Base-by-base conservation (phyloP, 352 stramenopile genomes). In the Globisporangium irregulare region DNA sequence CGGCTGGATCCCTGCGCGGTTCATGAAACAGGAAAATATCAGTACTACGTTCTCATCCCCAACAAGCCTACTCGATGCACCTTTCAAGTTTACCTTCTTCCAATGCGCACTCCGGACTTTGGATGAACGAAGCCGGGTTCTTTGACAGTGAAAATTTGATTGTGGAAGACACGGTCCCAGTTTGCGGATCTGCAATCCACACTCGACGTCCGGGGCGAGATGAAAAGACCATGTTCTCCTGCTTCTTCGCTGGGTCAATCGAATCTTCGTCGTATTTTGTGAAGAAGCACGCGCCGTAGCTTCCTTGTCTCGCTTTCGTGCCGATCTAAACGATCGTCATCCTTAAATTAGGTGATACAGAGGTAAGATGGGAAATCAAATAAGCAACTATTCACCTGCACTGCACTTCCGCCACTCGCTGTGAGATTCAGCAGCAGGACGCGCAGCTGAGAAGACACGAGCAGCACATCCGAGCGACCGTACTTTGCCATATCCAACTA, bases 281-380 rank as follows among this genome's bases (percentile, higher is more conserved):
- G 59, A 92, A 92, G 62, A 96, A 94, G 58, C 88, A 96, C 24
- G 84, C 88, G 51, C 88, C 88, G 54, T 87, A 96, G 48, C 79
- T 90, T 60, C 88, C 88, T 72, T 96, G 87, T 0, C 88, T 79
- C 10, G 87, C 73, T 68, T 96, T 96, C 27, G 85, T 92, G 1
- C 88, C 88, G 50, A 96, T 93, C 75, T 93, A 71, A 14, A 36
- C 7, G 18, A 46, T 54, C 34, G 22, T 1, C 46, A 38, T 7
- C 25, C 50, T 38, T 3, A 15, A 10, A 34, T 59, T 38, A 20
- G 53, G 22, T 8, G 53, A 29, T 14, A 6, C 2, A 59, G 54
- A 7, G n/a, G 27, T 41, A 14, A 59, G 10, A 15, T 8, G 8
- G 8, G 22, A 2, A 65, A 56, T 8, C 8, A 5, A 9, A 64